phyloP scores from a whole-genome alignment of 108 stramenopile genomes.

The Phaeodactylum tricornutum region DNA sequence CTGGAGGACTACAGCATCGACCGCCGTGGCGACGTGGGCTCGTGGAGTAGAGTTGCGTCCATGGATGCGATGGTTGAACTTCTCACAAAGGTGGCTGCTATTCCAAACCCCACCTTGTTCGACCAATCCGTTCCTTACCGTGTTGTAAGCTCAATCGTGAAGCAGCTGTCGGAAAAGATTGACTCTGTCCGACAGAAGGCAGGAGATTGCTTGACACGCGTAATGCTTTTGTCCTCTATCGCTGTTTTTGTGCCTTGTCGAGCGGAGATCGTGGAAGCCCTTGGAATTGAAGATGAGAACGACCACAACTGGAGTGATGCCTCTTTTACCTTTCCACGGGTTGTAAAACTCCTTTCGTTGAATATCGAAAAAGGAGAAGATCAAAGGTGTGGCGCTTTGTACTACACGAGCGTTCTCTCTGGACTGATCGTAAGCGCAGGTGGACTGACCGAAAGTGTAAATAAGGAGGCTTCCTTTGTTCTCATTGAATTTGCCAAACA shows the following conservation, averaged over 20 bases:
- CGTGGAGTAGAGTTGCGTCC: slow-evolving; percentile 91
- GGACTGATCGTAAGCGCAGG: slow-evolving; percentile 92
- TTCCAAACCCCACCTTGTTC: slow-evolving; percentile 9
- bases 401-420: slow-evolving; percentile 54
- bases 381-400: slow-evolving; percentile 55
- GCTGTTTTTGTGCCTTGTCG: slow-evolving; percentile 42
- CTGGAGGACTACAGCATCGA: slow-evolving; percentile 92
- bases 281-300: slow-evolving; percentile 3
- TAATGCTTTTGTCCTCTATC: slow-evolving; percentile 30
- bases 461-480: slow-evolving; percentile 56
- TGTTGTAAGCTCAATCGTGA: slow-evolving; percentile 58
- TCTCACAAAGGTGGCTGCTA: background rate
- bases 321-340: slow-evolving; percentile 23
- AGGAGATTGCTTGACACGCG: slow-evolving; percentile 57
- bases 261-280: too few relatives aligned
- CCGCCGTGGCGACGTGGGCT: slow-evolving; percentile 97
- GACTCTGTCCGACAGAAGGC: slow-evolving; percentile 79
- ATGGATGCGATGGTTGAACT: slow-evolving; percentile 70
- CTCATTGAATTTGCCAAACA: slow-evolving; percentile 60
- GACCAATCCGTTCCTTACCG: slow-evolving; percentile 18
- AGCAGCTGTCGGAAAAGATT: slow-evolving; percentile 89
- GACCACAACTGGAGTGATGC: slow-evolving; percentile 20
- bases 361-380: slow-evolving; percentile 3
- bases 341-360: slow-evolving; percentile 11
- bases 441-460: slow-evolving; percentile 83